Percentiles rank a stretch among this genome's conserved stretches.
phyloP scores from a whole-genome alignment of 2,329 filamentous ascomycete genomes.

The Fonsecaea multimorphosa region DNA sequence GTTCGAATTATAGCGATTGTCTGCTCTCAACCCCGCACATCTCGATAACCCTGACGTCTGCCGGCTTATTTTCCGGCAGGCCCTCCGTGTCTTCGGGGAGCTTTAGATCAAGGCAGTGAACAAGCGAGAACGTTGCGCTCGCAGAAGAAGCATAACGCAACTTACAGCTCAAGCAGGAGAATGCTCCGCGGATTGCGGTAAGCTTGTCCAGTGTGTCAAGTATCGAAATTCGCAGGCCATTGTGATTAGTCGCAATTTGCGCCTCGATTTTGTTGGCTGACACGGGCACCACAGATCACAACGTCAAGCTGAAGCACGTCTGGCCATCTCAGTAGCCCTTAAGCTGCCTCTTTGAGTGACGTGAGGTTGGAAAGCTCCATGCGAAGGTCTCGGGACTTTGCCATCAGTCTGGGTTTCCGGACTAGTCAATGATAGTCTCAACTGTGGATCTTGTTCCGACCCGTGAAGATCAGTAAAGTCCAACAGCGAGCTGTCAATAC shows the following conservation, averaged over 20 bases:
- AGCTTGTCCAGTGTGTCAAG: slow-evolving; percentile 47
- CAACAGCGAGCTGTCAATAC: slow-evolving; percentile 43
- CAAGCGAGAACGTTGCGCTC: slow-evolving; percentile 40
- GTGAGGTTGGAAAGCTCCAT: slow-evolving; percentile 46
- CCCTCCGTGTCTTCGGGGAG: slow-evolving; percentile 40
- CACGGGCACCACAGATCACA: slow-evolving; percentile 51
- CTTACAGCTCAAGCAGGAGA: slow-evolving; percentile 32
- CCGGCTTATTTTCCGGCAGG: slow-evolving; percentile 33
- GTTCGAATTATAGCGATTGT: slow-evolving; percentile 45
- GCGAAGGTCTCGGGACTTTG: slow-evolving; percentile 39
- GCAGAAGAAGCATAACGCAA: slow-evolving; percentile 42
- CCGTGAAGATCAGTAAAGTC: slow-evolving; percentile 42
- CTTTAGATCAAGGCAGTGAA: slow-evolving; percentile 46
- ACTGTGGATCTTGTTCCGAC: slow-evolving; percentile 47
- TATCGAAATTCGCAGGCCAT: slow-evolving; percentile 50
- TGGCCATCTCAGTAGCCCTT: slow-evolving; percentile 39
- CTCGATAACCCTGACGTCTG: slow-evolving; percentile 17
- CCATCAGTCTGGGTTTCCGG: slow-evolving; percentile 32
- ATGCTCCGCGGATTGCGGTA: slow-evolving; percentile 39
- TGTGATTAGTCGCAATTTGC: slow-evolving; percentile 48
- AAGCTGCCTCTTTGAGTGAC: slow-evolving; percentile 45
- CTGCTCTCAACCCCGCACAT: slow-evolving; percentile 5
- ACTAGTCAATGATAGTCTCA: slow-evolving; percentile 41
- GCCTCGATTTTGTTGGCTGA: slow-evolving; percentile 48
- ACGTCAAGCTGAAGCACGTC: slow-evolving; percentile 46